Conservation (phyloP, 805 yeast genomes). For the Yamadazyma olivae region DNA sequence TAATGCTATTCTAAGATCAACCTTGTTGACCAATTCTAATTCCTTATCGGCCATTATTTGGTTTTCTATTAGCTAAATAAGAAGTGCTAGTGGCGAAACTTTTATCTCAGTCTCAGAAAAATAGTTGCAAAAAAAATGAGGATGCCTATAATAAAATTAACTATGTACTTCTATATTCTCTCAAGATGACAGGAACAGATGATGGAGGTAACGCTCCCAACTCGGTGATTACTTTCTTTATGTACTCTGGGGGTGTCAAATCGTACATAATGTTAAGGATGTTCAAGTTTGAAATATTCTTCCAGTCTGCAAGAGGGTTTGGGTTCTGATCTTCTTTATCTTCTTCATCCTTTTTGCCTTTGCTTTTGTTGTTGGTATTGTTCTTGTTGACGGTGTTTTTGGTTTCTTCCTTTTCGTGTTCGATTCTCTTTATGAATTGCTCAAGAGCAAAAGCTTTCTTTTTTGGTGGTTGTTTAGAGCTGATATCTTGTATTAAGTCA, state of each 20-base stretch:
- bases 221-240: constrained; percentile 93
- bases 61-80: too few species aligned
- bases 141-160: neutral
- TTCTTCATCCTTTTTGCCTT: constrained; percentile 11
- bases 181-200: constrained; percentile 94
- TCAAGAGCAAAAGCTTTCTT: constrained; percentile 64
- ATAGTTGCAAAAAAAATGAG: neutral
- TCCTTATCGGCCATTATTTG: constrained; percentile 46
- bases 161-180: constrained; percentile 70
- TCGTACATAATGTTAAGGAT: constrained; percentile 87
- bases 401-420: constrained; percentile 16
- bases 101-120: neutral
- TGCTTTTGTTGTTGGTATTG: constrained; percentile 18
- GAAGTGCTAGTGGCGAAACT: too few species aligned
- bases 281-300: constrained; percentile 57
- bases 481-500: constrained; percentile 53
- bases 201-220: constrained; percentile 96
- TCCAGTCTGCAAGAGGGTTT: constrained; percentile 61
- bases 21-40: constrained; percentile 63
- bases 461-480: constrained; percentile 50
- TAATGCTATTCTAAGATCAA: constrained; percentile 76
- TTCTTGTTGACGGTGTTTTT: constrained; percentile 11
- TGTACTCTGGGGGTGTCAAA: constrained; percentile 88
- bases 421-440: constrained; percentile 51
- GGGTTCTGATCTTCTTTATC: constrained; percentile 22